Conservation (phyloP, 2,329 filamentous ascomycete species). For the Incumbomyces lentus region DNA sequence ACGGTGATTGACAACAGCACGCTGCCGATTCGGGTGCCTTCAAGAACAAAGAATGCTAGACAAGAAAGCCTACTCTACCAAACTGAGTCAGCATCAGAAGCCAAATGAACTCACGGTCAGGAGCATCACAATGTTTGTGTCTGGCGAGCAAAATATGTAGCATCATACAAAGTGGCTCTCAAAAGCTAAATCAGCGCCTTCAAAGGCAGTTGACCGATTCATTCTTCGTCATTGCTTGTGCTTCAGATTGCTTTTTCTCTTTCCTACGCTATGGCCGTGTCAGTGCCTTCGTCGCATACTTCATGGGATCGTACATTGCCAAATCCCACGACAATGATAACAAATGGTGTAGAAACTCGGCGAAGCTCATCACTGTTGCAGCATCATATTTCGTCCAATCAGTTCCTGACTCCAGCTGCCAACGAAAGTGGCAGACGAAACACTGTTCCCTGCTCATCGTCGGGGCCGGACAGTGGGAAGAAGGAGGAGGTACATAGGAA, state of each 20-base stretch:
- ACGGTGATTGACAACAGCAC: slow-evolving; percentile 23
- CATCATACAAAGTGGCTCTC: slow-evolving; percentile 10
- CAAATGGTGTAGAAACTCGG: slow-evolving; percentile 6
- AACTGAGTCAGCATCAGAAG: slow-evolving; percentile 1
- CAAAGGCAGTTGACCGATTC: slow-evolving; percentile 12
- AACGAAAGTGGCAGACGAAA: slow-evolving; percentile 11
- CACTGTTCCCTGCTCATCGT: slow-evolving; percentile 10
- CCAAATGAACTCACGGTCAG: background rate
- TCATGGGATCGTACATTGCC: slow-evolving; percentile 38
- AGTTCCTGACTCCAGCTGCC: slow-evolving; percentile 11
- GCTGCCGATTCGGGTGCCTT: slow-evolving; percentile 24
- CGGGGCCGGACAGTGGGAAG: background rate
- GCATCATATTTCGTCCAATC: slow-evolving; percentile 15
- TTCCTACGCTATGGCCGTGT: slow-evolving; percentile 20
- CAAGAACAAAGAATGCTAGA: slow-evolving; percentile 27
- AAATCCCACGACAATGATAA: slow-evolving; percentile 20
- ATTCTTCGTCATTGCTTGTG: slow-evolving; percentile 8
- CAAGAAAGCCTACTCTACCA: slow-evolving; percentile 7
- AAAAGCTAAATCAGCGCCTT: slow-evolving; percentile 10
- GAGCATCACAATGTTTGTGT: slow-evolving; percentile 9
- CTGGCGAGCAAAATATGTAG: slow-evolving; percentile 17
- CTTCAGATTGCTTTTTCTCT: slow-evolving; percentile 20
- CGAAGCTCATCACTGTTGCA: slow-evolving; percentile 19
- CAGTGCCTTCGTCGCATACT: slow-evolving; percentile 24
- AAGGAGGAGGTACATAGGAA: background rate